Conservation (phyloP, 2,329 filamentous ascomycete species). For the Aspergillus tubingensis region DNA sequence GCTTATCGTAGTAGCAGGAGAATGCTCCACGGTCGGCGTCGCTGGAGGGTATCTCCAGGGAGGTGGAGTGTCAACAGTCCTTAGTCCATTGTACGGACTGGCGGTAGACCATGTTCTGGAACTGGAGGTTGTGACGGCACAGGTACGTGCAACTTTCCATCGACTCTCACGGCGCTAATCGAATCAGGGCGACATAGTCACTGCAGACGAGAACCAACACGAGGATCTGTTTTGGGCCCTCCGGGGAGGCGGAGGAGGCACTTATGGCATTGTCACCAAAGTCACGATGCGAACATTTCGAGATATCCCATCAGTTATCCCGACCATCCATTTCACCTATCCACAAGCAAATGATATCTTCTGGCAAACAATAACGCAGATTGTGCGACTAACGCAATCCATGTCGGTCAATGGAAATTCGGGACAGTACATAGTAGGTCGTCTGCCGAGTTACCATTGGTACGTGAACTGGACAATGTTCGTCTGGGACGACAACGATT, state of each 20-base stretch:
- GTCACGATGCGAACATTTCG: constrained; percentile 47
- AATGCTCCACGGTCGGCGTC: constrained; percentile 20
- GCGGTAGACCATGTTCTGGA: constrained; percentile 54
- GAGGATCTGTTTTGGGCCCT: constrained; percentile 47
- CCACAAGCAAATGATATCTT: neutral
- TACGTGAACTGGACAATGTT: neutral
- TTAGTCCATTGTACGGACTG: constrained; percentile 54
- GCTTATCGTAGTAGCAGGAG: constrained; percentile 10
- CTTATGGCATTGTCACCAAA: constrained; percentile 23
- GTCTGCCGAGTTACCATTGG: neutral
- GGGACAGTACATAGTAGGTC: neutral
- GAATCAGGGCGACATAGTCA: constrained; percentile 43
- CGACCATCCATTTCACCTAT: neutral
- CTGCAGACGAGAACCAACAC: constrained; percentile 47
- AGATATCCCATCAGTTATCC: constrained; percentile 34
- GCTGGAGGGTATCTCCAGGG: constrained; percentile 43
- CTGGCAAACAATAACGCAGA: neutral
- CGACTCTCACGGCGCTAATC: neutral
- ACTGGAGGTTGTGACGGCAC: constrained; percentile 51
- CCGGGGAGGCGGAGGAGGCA: constrained; percentile 44
- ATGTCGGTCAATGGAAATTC: neutral
- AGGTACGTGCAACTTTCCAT: constrained; percentile 16
- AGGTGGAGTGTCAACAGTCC: constrained; percentile 41
- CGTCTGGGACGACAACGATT: neutral
- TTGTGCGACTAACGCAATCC: neutral